Evolutionary conservation across 83 land plant genomes (phyloP).

Genomic region (Diphasiastrum complanatum): DNA sequence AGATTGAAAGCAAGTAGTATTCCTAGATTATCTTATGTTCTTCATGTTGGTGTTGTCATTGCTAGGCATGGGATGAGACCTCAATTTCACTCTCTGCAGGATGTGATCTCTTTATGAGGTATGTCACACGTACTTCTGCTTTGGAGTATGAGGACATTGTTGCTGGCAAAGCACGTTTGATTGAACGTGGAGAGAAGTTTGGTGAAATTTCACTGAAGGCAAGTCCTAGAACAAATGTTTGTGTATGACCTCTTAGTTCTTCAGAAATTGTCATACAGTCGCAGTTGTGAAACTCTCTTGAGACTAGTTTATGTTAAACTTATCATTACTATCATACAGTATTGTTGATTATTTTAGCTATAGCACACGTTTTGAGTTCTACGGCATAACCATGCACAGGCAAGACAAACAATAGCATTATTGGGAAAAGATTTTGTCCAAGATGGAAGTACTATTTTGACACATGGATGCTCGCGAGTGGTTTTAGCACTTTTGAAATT

Average conservation of each 20-base stretch:
- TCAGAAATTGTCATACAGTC: too few species aligned
- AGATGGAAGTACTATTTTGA: conserved; percentile 79
- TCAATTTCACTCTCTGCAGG: conserved; percentile 96
- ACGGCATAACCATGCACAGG: conserved; percentile 65
- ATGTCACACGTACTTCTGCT: conserved; percentile 91
- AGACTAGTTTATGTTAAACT: too few species aligned
- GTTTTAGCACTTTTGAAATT: conserved; percentile 73
- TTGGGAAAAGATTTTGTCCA: conserved; percentile 90
- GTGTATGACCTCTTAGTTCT: too few species aligned
- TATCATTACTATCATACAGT: too few species aligned
- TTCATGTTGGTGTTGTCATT: neutral
- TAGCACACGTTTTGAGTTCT: too few species aligned
- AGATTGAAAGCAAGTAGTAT: too few species aligned
- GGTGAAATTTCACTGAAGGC: conserved; percentile 95
- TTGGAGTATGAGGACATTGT: conserved; percentile 87
- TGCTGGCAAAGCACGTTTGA: conserved; percentile 84
- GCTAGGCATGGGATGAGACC: conserved; percentile 85
- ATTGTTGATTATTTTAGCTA: too few species aligned
- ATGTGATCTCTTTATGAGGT: conserved; percentile 90
- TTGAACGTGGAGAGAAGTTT: conserved; percentile 94
- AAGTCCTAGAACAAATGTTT: too few species aligned
- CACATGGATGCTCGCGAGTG: conserved; percentile 92
- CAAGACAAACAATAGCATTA: conserved; percentile 81
- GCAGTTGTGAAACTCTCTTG: too few species aligned
- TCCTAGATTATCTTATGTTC: neutral